Evolutionary conservation across 441 rosid species (phyloP).

Genomic region (Aleurites moluccanus): DNA sequence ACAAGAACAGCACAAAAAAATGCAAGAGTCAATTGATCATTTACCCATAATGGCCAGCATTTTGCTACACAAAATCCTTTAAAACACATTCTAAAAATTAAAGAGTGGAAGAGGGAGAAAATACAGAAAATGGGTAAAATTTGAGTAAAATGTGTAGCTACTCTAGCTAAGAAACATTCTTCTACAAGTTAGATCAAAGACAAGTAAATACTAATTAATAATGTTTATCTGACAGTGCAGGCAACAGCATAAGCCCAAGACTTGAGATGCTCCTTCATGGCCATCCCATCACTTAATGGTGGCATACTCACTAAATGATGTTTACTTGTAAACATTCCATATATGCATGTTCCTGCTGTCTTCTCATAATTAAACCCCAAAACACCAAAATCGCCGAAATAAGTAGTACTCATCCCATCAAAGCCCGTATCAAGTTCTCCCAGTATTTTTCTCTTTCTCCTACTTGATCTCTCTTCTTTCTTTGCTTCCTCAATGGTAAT

Average conservation of each 20-base stretch:
- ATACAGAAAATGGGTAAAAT: neutral
- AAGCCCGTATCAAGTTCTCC: conserved; percentile 35
- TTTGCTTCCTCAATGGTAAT: conserved; percentile 13
- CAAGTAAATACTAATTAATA: too few species aligned
- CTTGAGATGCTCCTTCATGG: conserved; percentile 62
- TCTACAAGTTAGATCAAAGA: neutral
- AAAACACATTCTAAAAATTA: too few species aligned
- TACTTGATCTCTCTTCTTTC: conserved; percentile 18
- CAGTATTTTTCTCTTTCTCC: conserved; percentile 24
- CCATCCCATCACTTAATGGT: conserved; percentile 44
- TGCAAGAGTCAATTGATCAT: too few species aligned
- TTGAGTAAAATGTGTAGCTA: neutral
- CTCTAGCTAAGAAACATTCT: neutral
- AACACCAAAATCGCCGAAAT: conserved; percentile 15
- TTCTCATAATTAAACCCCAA: conserved; percentile 4
- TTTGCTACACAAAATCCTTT: too few species aligned
- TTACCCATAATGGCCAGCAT: too few species aligned
- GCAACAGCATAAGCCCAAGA: conserved; percentile 68
- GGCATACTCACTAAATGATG: conserved; percentile 37
- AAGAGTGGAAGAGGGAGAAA: too few species aligned
- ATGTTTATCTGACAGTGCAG: conserved; percentile 38
- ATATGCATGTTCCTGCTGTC: neutral
- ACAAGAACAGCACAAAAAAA: too few species aligned
- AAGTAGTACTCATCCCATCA: neutral
- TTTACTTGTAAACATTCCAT: conserved; percentile 3